Evolutionary conservation across 1,139 yeast genomes (phyloP), one percentile per base, ranked within the genome.

Genomic region (Tardiomyces depauwii): DNA sequence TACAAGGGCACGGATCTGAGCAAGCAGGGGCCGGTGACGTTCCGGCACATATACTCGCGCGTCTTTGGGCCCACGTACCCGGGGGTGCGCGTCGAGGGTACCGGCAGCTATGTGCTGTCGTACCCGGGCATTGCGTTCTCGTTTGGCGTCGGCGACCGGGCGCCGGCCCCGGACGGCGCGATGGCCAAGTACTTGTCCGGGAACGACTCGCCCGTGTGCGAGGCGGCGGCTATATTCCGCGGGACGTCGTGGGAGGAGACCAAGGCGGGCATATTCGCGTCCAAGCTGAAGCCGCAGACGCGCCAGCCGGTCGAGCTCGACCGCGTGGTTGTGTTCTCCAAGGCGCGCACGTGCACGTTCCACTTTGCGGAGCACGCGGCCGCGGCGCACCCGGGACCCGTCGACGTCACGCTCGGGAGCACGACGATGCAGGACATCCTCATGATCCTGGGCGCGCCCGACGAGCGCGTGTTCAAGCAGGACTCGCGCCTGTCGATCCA

Each of bases 11-110:
- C 51, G n/a, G 63, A 59, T 21, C 45, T 59, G 13, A 60, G 57
- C 25, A 49, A 49, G 27, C 53, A 53, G 18, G 56, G 56, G 2
- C 14, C 51, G 2, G 49, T 52, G 18, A 48, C 55, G 13, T 61
- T 60, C 47, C 51, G 55, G 14, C 55, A 52, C 33, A 53, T 62
- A 18, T 62, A 62, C 47, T 51, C 52, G 47, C 58, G 58, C 47
- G 48, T 54, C n/a, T 59, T 62, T 49, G 66, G 66, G 2, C 66
- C 66, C 1, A 60, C 66, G 4, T 61, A 60, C 44, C 64, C 66
- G 2, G 64, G 65, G 2, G 43, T 41, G 12, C 49, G 47, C 39
- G 47, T 52, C 32, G 43, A 44, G 21, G 48, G 46, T 11, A 43
- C 50, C 2, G 40, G 48, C 18, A 43, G 49, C 1, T 61, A 59